Evolutionary conservation across 495 filamentous ascomycete genomes (phyloP), one percentile per base, ranked within the genome.

Genomic region (Hypoxylon fuscum): DNA sequence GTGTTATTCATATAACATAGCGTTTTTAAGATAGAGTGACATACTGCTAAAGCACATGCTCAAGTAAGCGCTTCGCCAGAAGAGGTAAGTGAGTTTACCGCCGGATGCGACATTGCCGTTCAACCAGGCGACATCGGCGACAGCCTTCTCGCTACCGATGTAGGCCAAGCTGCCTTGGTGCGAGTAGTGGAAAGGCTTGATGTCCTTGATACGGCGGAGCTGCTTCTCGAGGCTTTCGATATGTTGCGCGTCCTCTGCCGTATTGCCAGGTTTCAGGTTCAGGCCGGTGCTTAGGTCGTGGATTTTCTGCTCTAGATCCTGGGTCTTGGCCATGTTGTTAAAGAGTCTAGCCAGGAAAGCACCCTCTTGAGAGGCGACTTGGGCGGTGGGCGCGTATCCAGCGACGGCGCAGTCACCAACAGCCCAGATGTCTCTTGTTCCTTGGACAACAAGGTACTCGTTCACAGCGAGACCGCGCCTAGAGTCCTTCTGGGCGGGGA

Each of bases 31-130:
- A 50, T 18, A 46, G 59, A 68, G n/a, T n/a, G n/a, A 88, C 90
- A 83, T 84, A 92, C 91, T 91, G 85, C 93, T 96, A 76, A 98
- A 99, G 85, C 93, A 97, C 95, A 99, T 99, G 85, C 89, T 96
- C 76, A 99, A 80, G 76, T 99, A 99, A 47, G 95, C 96, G 72
- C 88, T 92, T 75, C 91, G 84, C 95, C 95, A 98, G 86, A 98
- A 98, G 66, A 97, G 85, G 72, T 87, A 92, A 46, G 89, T 93
- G 72, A 92, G 78, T 68, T 85, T 88, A 71, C 91, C 91, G 69
- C 91, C 90, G 47, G 86, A 88, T 35, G 92, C 90, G 68, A 98
- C 84, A 78, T 99, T 99, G 69, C 96, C 96, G 73, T 92, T 95
- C 78, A 95, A 85, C 93, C 94, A 98, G 76, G 88, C 92, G 71